Evolutionary conservation across 345 rosid genomes (phyloP), one percentile per base, ranked within the genome.

Genomic region (Cardamine resedifolia): DNA sequence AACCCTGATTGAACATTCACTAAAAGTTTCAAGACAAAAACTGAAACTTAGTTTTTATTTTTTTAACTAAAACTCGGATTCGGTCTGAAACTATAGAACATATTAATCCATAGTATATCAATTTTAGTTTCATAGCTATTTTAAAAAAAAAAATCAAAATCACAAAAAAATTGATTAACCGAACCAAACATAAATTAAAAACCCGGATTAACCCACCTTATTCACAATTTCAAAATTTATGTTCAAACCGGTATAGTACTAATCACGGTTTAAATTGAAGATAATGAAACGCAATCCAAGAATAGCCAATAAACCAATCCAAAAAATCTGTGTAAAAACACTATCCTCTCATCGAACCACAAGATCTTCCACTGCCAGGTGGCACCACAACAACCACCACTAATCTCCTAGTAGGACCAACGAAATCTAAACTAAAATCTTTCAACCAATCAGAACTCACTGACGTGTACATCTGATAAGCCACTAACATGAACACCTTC

Each of bases 401-500:
- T 12, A 30, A 50, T 63, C 59, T 51, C 24, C 15, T 49, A 16
- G 1, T 70, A 75, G 75, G 75, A 73, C 86, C 83, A 23, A 21
- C 9, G 80, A 80, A 84, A 87, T 89, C 90, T 31, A 62, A 68
- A 64, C 33, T 56, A 71, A 72, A 57, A 73, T 12, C 68, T 43
- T 2, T 39, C n/a, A 18, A 53, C 91, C 94, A 86, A 86, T 86
- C 19, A 70, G 36, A 57, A 30, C 10, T 26, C 57, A 67, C 81
- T 78, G 85, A 84, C 71, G 70, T 87, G 88, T 64, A 74, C 73
- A 83, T 83, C 49, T 74, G 85, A 85, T 83, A 38, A 89, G 80
- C 85, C 72, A 10, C 18, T 7, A 39, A 36, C 51, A 49, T 10
- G 43, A 70, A 67, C 68, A 19, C 59, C 24, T 68, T 79, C 53